Evolutionary conservation across 768 basidiomycete species (phyloP).

Genomic region (Cyclocybe cylindracea): DNA sequence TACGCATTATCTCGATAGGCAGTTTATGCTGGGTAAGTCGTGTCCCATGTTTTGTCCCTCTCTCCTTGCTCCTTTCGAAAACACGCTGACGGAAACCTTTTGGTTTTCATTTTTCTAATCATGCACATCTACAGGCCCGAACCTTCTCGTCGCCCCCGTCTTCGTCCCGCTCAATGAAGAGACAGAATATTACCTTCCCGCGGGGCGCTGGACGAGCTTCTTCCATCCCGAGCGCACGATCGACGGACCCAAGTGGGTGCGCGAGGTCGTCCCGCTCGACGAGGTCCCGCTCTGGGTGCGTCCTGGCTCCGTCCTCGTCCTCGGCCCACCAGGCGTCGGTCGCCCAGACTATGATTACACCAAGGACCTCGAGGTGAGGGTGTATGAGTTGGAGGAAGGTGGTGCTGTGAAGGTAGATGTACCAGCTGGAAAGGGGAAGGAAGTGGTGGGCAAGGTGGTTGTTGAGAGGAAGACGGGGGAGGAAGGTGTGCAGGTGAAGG

Average conservation of each 20-base stretch:
- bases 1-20: conserved; percentile 59
- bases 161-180: conserved; percentile 56
- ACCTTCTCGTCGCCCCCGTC: conserved; percentile 63
- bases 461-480: conserved; percentile 21
- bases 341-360: conserved; percentile 65
- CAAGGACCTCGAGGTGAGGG: conserved; percentile 47
- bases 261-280: conserved; percentile 61
- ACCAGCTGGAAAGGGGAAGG: conserved; percentile 40
- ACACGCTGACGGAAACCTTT: neutral
- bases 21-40: conserved; percentile 48
- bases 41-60: neutral
- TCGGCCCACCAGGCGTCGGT: conserved; percentile 53
- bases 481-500: conserved; percentile 1
- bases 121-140: conserved; percentile 41
- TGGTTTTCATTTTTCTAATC: neutral
- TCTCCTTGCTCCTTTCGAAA: neutral
- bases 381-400: conserved; percentile 54
- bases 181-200: conserved; percentile 60
- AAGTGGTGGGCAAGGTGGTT: conserved; percentile 40
- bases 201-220: conserved; percentile 62
- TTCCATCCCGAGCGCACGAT: conserved; percentile 54
- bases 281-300: conserved; percentile 70
- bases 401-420: conserved; percentile 37
- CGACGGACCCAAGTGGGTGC: conserved; percentile 63
- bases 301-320: conserved; percentile 53